These are phyloP conservation scores for Celoporthe dispersa DNA, from an alignment of 2,329 filamentous ascomycete species.

Conservation along the genomic window DNA sequence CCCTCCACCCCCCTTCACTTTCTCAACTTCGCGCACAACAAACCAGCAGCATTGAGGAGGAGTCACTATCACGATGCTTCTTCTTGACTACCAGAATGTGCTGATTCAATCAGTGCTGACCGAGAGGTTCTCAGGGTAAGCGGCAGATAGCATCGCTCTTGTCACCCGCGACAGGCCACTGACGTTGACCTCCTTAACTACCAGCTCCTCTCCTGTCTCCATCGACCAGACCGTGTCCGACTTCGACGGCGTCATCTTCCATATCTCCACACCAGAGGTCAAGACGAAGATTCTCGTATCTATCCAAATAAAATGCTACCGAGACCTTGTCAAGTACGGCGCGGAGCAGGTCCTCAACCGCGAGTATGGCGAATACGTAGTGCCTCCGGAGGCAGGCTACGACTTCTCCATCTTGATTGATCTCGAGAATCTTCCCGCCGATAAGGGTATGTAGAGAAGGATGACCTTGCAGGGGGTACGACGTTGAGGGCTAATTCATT, in stretches of 20 bases:
- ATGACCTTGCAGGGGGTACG: not conserved
- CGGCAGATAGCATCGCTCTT: slow-evolving; percentile 5
- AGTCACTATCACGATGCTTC: slow-evolving; percentile 67
- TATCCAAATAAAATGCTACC: slow-evolving; percentile 92
- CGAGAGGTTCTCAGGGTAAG: slow-evolving; percentile 88
- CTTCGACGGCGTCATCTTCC: slow-evolving; percentile 98
- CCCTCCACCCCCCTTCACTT: not conserved
- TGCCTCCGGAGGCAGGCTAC: slow-evolving; percentile 84
- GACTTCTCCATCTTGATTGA: slow-evolving; percentile 95
- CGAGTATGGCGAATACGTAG: slow-evolving; percentile 93
- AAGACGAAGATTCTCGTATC: slow-evolving; percentile 96
- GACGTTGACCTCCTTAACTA: slow-evolving; percentile 32
- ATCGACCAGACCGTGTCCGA: slow-evolving; percentile 99
- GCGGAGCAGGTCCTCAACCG: slow-evolving; percentile 89
- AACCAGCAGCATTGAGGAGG: slow-evolving; percentile 27
- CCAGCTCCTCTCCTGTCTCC: slow-evolving; percentile 78
- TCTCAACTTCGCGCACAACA: slow-evolving; percentile 15
- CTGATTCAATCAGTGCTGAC: slow-evolving; percentile 95
- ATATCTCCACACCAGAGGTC: slow-evolving; percentile 92
- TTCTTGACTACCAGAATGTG: slow-evolving; percentile 98
- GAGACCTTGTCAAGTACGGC: slow-evolving; percentile 89
- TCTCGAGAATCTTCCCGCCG: slow-evolving; percentile 80
- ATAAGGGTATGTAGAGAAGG: slow-evolving; percentile 62
- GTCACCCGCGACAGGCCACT: slow-evolving; percentile 17
- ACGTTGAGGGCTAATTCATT: slow-evolving; percentile 8